Conservation (phyloP, 2,329 filamentous ascomycete genomes). For the Metarhizium humberi region DNA sequence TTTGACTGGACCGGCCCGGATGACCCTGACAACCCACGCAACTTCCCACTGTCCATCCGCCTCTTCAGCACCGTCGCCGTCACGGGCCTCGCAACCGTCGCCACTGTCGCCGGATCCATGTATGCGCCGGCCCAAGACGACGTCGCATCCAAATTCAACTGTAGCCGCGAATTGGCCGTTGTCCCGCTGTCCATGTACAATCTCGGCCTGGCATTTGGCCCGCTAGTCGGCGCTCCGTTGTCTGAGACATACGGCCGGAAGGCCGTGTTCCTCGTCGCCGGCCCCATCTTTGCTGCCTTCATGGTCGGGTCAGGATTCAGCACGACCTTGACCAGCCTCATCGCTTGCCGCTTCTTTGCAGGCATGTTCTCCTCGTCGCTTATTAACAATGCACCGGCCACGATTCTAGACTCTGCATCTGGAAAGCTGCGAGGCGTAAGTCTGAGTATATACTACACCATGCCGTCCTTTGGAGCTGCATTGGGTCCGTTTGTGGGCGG, state of each 20-base stretch:
- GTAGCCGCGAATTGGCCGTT: constrained; percentile 12
- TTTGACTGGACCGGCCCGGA: constrained; percentile 32
- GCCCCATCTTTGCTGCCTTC: constrained; percentile 61
- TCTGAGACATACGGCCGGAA: constrained; percentile 62
- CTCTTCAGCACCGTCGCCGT: constrained; percentile 70
- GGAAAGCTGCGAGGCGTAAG: constrained; percentile 31
- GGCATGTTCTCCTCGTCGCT: constrained; percentile 53
- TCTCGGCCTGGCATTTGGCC: constrained; percentile 25
- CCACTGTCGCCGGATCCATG: constrained; percentile 22
- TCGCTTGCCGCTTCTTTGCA: constrained; percentile 63
- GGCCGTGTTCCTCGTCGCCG: constrained; percentile 32
- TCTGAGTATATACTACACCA: constrained; percentile 52
- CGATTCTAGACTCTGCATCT: constrained; percentile 46
- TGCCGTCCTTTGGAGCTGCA: constrained; percentile 58
- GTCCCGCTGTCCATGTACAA: constrained; percentile 18
- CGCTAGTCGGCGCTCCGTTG: constrained; percentile 67
- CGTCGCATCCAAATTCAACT: constrained; percentile 11
- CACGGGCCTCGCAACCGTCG: constrained; percentile 59
- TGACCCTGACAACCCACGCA: constrained; percentile 72
- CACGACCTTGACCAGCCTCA: constrained; percentile 59
- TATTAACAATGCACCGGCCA: constrained; percentile 52
- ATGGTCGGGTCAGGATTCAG: constrained; percentile 62
- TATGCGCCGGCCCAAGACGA: constrained; percentile 16
- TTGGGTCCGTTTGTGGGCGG: constrained; percentile 56
- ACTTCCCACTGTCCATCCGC: constrained; percentile 65